phyloP scores from a whole-genome alignment of 192 early-diverging fungal species.

The Umbelopsis sp. region DNA sequence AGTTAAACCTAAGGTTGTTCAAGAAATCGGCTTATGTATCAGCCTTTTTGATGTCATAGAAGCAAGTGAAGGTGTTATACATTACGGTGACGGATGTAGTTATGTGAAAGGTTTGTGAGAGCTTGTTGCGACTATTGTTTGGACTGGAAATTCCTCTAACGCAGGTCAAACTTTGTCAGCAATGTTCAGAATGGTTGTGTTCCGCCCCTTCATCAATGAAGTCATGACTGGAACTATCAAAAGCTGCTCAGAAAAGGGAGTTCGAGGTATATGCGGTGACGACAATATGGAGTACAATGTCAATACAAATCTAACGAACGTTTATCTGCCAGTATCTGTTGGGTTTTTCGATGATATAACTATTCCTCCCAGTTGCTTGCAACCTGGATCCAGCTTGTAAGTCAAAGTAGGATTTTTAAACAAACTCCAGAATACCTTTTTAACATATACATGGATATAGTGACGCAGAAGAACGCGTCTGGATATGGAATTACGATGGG shows the following conservation, averaged over 20 bases:
- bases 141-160: background rate
- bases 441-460: conserved; percentile 25
- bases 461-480: conserved; percentile 69
- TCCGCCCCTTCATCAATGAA: conserved; percentile 90
- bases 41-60: conserved; percentile 78
- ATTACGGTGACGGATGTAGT: conserved; percentile 80
- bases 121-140: background rate
- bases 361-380: conserved; percentile 70
- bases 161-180: conserved; percentile 40
- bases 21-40: conserved; percentile 91
- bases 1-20: conserved; percentile 59
- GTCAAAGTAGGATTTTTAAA: conserved; percentile 6
- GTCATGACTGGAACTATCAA: conserved; percentile 80
- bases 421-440: background rate
- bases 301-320: background rate
- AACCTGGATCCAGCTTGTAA: conserved; percentile 65
- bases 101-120: conserved; percentile 65
- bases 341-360: conserved; percentile 93
- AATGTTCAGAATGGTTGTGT: conserved; percentile 84
- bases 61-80: conserved; percentile 84
- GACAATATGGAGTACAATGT: background rate
- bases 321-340: conserved; percentile 60
- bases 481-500: conserved; percentile 86
- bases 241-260: conserved; percentile 66
- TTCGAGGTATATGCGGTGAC: conserved; percentile 56